These are phyloP conservation scores for Wickerhamomyces sp. DNA, from an alignment of 1,139 yeast species.

Conservation along the genomic window DNA sequence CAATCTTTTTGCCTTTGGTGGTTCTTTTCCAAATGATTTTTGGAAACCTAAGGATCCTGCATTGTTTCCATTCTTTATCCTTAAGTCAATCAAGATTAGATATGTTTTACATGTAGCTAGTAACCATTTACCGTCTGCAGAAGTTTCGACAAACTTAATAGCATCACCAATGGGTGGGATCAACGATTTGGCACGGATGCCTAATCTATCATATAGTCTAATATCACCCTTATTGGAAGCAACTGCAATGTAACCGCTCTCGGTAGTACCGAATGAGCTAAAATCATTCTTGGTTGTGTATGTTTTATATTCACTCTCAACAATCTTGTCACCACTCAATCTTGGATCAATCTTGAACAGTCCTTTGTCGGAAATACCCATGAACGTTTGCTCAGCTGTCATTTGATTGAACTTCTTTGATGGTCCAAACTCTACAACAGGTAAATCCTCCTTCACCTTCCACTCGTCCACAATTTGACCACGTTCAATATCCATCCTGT, in stretches of 20 bases:
- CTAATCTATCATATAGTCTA: conserved; percentile 64
- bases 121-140: conserved; percentile 79
- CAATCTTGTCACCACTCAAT: conserved; percentile 49
- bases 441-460: conserved; percentile 45
- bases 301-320: conserved; percentile 47
- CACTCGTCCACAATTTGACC: conserved; percentile 85
- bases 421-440: conserved; percentile 61
- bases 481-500: conserved; percentile 70
- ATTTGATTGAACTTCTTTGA: conserved; percentile 66
- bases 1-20: conserved; percentile 67
- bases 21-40: conserved; percentile 59
- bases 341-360: conserved; percentile 80
- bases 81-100: conserved; percentile 61
- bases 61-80: conserved; percentile 54
- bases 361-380: conserved; percentile 63
- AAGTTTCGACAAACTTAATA: conserved; percentile 59
- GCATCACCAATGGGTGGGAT: conserved; percentile 81
- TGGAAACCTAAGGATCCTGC: conserved; percentile 61
- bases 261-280: conserved; percentile 66
- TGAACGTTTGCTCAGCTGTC: conserved; percentile 65
- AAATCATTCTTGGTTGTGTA: conserved; percentile 55
- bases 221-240: conserved; percentile 75
- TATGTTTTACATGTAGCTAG: conserved; percentile 75
- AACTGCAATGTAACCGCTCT: conserved; percentile 67
- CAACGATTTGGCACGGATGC: conserved; percentile 68